phyloP scores from a whole-genome alignment of 2,329 filamentous ascomycete species.

The Fusarium longipes region DNA sequence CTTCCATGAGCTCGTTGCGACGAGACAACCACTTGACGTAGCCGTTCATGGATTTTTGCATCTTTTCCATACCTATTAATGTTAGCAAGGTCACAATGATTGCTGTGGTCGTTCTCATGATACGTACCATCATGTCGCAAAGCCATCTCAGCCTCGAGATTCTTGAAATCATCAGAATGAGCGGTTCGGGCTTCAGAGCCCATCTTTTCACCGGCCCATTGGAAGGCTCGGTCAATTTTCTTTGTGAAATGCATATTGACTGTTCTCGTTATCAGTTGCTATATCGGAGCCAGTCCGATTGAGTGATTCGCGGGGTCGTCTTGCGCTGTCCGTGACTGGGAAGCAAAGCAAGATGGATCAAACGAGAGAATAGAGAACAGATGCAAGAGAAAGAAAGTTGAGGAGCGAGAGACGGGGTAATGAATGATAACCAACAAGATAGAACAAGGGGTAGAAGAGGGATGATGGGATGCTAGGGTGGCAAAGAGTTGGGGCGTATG shows the following conservation, averaged over 20 bases:
- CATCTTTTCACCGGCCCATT: conserved; percentile 99
- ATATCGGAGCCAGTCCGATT: conserved; percentile 45
- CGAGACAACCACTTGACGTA: conserved; percentile 92
- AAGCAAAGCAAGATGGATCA: conserved; percentile 10
- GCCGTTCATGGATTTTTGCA: conserved; percentile 84
- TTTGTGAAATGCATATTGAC: conserved; percentile 71
- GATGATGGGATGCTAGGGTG: conserved; percentile 42
- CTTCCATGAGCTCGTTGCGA: conserved; percentile 80
- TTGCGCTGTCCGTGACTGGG: conserved; percentile 26
- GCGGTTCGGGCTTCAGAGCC: conserved; percentile 88
- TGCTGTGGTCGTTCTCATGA: neutral
- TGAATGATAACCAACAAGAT: conserved; percentile 37
- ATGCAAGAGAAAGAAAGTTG: conserved; percentile 1
- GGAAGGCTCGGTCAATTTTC: conserved; percentile 94
- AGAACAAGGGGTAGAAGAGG: conserved; percentile 38
- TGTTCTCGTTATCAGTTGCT: conserved; percentile 21
- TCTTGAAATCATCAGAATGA: conserved; percentile 91
- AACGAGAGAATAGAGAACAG: conserved; percentile 16
- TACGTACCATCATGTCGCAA: conserved; percentile 84
- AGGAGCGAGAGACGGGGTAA: conserved; percentile 43
- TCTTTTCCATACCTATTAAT: conserved; percentile 81
- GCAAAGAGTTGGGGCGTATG: conserved; percentile 42
- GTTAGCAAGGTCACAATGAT: conserved; percentile 17
- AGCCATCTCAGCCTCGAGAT: conserved; percentile 88
- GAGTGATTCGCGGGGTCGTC: conserved; percentile 22